Percentiles rank a stretch among this genome's conserved stretches.
Conservation (phyloP, 108 stramenopile genomes). For the Cafeteria roenbergensis region DNA sequence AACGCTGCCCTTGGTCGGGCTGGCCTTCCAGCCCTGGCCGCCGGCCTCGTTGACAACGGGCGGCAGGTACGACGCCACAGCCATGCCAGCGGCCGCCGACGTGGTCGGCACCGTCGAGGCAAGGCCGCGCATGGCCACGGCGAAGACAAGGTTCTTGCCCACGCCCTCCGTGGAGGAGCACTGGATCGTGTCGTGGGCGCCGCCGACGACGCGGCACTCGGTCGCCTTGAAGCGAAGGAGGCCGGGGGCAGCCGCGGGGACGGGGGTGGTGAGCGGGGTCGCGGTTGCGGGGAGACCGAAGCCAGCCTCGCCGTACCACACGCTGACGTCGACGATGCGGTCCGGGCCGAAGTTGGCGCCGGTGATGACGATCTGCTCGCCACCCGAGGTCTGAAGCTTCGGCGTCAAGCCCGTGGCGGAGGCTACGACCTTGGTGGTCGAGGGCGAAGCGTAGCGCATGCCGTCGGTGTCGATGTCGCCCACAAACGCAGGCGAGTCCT, state of each 20-base stretch:
- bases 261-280: neutral
- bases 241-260: neutral
- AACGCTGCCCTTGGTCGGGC: neutral
- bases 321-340: no score
- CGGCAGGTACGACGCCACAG: neutral
- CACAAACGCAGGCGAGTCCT: no score
- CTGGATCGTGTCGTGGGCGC: neutral
- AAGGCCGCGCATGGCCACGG: neutral
- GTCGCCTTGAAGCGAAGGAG: neutral
- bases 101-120: neutral
- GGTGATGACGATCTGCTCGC: conserved; percentile 8
- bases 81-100: no score
- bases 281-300: no score
- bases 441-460: no score
- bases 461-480: no score
- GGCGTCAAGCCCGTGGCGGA: no score
- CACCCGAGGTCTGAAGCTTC: conserved; percentile 3
- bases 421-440: no score
- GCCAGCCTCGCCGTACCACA: no score
- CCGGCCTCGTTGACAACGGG: neutral
- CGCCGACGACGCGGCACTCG: neutral
- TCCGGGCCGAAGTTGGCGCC: conserved; percentile 12
- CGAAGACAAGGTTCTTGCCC: neutral
- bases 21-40: neutral
- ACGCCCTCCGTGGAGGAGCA: neutral